Evolutionary conservation across 1,284 basidiomycete genomes (phyloP), one percentile per base, ranked within the genome.

Genomic region (Austroboletus novae-zelandiae): DNA sequence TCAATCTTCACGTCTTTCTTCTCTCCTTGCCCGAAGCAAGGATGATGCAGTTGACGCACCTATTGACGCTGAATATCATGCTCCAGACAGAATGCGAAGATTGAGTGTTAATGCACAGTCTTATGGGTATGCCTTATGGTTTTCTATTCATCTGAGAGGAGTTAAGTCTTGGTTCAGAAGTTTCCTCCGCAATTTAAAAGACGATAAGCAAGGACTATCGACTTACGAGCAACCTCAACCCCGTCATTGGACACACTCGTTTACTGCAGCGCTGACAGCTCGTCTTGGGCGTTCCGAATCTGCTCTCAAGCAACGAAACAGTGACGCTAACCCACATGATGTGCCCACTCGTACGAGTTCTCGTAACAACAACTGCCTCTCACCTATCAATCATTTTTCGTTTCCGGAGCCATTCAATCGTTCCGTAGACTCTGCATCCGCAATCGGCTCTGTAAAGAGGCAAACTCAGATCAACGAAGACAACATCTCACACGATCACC

Each of bases 371-470:
- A 18, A 14, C 13, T 48, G 42, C 49, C 60, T 65, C 25, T 56
- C 64, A 4, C 62, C 64, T 29, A 61, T 62, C 9, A 7, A 6
- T 6, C 50, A 64, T 40, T 23, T 62, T 25, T 40, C 48, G 9
- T 32, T 65, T 34, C 51, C 53, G 1, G 49, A 57, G 23, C 52
- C 60, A 25, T 59, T 54, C 20, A 6, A 43, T 17, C 18, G 42
- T 25, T 48, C 45, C 20, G n/a, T 36, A 11, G 15, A 35, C 40
- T 40, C 20, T 14, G 25, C 31, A 13, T 14, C 43, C 9, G 2
- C 25, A 14, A 15, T 20, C 6, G 14, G 6, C 13, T 53, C 51
- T 34, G 45, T 51, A 13, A 40, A 7, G 18, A 45, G 1, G 30
- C 50, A 14, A 11, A 0, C 25, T 30, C 41, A 18, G 31, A 37